phyloP scores from a whole-genome alignment of 169 alveolate genomes.

The Cryptosporidium parvum region DNA sequence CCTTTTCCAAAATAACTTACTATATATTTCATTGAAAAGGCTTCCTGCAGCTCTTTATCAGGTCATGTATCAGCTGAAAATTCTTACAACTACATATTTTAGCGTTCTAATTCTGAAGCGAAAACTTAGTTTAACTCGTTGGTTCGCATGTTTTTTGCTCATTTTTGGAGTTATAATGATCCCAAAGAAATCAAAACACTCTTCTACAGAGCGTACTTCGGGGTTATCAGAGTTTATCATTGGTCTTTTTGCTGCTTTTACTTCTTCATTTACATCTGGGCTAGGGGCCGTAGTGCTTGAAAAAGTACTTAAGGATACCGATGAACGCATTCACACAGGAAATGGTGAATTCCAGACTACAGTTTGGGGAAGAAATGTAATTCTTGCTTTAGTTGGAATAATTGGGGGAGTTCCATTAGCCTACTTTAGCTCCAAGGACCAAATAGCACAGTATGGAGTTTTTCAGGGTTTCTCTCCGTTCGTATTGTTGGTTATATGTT shows the following conservation, averaged over 20 bases:
- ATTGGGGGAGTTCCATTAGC: slow-evolving; percentile 38
- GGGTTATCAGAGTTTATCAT: slow-evolving; percentile 27
- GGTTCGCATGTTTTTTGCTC: slow-evolving; percentile 43
- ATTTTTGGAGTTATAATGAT: slow-evolving; percentile 44
- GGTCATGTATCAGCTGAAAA: slow-evolving; percentile 37
- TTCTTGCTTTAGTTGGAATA: slow-evolving; percentile 52
- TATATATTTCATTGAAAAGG: slow-evolving; percentile 38
- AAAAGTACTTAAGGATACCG: slow-evolving; percentile 36
- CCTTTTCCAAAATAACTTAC: slow-evolving; percentile 28
- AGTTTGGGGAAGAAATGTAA: slow-evolving; percentile 60
- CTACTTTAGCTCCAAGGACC: slow-evolving; percentile 24
- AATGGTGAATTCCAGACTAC: slow-evolving; percentile 23
- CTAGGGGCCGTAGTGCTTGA: slow-evolving; percentile 47
- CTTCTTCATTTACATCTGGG: slow-evolving; percentile 50
- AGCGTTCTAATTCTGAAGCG: slow-evolving; percentile 47
- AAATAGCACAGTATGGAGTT: slow-evolving; percentile 1
- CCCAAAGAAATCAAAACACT: slow-evolving; percentile 39
- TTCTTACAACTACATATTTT: slow-evolving; percentile 28
- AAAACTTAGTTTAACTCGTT: slow-evolving; percentile 43
- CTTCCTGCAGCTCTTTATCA: slow-evolving; percentile 66
- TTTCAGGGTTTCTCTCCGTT: slow-evolving; percentile 63
- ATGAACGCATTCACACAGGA: slow-evolving; percentile 10
- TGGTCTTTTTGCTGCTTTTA: slow-evolving; percentile 41
- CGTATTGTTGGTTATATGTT: slow-evolving; percentile 14
- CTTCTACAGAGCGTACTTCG: slow-evolving; percentile 16